Evolutionary conservation across 169 alveolate genomes (phyloP).

Genomic region (Plasmodium sp.): DNA sequence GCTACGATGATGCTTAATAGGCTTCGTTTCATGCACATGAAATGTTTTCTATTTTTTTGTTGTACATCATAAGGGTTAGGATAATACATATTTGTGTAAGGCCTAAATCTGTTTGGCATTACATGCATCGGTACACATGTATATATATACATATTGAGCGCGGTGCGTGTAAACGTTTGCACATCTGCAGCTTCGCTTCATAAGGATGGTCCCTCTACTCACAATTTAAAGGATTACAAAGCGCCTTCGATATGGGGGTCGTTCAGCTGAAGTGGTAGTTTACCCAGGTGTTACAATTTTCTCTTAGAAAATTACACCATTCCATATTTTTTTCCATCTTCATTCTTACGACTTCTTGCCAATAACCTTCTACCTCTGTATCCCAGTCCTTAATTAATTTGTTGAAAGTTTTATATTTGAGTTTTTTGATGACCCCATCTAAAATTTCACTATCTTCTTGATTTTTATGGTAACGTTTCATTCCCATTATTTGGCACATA

Average conservation of each 20-base stretch:
- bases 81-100: not conserved
- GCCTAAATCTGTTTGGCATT: not conserved
- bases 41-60: not conserved
- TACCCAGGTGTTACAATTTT: constrained; percentile 6
- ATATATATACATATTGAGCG: not conserved
- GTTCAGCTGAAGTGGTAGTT: not conserved
- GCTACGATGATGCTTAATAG: not conserved
- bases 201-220: not conserved
- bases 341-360: constrained; percentile 5
- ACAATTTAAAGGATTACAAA: not conserved
- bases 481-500: not conserved
- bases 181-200: not conserved
- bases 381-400: constrained; percentile 14
- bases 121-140: not conserved
- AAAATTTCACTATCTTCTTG: not conserved
- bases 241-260: not conserved
- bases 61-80: not conserved
- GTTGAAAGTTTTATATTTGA: constrained; percentile 10
- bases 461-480: not conserved
- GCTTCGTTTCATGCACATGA: not conserved
- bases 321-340: constrained; percentile 8
- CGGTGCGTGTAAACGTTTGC: not conserved
- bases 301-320: constrained; percentile 7
- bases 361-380: not conserved
- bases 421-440: not conserved